Percentiles rank a stretch among this genome's conserved stretches.
phyloP scores from a whole-genome alignment of 345 rosid genomes.

The Streptanthus diversifolius region DNA sequence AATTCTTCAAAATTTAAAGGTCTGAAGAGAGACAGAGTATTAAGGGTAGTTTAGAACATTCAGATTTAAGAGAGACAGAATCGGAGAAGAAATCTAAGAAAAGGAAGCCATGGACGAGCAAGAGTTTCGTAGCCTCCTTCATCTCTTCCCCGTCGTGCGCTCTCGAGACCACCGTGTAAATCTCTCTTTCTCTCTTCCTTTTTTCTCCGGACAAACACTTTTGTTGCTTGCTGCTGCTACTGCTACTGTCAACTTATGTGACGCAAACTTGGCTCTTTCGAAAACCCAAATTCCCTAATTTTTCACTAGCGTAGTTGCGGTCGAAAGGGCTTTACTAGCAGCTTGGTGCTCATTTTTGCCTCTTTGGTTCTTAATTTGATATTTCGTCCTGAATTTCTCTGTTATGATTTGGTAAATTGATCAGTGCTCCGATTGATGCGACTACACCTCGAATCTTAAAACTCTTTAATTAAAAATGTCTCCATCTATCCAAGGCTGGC shows the following conservation, averaged over 20 bases:
- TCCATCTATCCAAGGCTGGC: background rate
- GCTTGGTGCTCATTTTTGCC: background rate
- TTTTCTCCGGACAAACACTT: background rate
- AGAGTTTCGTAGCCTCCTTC: slow-evolving; percentile 70
- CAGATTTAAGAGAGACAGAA: slow-evolving; percentile 8
- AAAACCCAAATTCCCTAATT: background rate
- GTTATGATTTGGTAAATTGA: background rate
- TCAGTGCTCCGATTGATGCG: background rate
- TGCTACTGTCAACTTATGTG: background rate
- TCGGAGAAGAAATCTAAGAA: slow-evolving; percentile 11
- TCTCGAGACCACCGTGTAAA: slow-evolving; percentile 62
- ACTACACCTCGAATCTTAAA: background rate
- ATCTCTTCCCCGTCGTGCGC: slow-evolving; percentile 80
- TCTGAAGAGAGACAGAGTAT: background rate
- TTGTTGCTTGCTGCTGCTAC: background rate
- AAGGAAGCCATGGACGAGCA: slow-evolving; percentile 57
- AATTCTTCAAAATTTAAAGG: background rate
- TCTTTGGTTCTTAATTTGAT: background rate
- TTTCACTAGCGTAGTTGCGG: background rate
- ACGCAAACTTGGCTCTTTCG: background rate
- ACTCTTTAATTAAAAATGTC: background rate
- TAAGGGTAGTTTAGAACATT: slow-evolving; percentile 6
- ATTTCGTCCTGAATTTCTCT: background rate
- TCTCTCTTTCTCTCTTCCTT: slow-evolving; percentile 5
- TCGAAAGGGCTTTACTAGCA: background rate